Evolutionary conservation across 768 basidiomycete species (phyloP), one percentile per base, ranked within the genome.

Genomic region (Termitomyces sp.): DNA sequence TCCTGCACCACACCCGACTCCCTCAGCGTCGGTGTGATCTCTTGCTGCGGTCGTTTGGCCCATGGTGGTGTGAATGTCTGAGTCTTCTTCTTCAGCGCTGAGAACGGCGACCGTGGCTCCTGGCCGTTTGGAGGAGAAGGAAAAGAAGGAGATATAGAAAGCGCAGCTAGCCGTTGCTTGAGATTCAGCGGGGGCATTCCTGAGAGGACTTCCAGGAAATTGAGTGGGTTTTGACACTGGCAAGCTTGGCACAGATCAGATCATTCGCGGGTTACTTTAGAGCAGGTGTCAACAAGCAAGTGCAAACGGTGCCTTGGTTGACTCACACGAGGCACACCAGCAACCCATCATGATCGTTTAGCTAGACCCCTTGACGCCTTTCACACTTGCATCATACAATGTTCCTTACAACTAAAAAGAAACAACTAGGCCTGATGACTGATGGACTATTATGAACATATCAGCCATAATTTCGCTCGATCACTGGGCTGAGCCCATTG

Each of bases 111-210:
- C 8, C 61, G 60, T n/a, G 54, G 51, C 59, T 73, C 64, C 58
- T 65, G 60, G 57, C 58, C 56, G 54, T 67, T 57, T 5, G 73
- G 68, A 9, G 77, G 66, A 0, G 78, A 72, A 0, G 81, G 78
- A n/a, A 77, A 74, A 1, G 82, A 75, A 64, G 5, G 82, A 75
- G 3, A 51, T 6, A 80, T 68, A 10, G 85, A 81, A 30, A 89
- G 76, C 0, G 85, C 81, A 17, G 85, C 80, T 7, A 89, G 78
- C 57, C 82, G 72, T 64, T 89, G 86, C 70, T 86, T 89, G 57
- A 89, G 75, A 49, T 70, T 83, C 21, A 80, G 66, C 30, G 71
- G 60, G 57, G 69, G 69, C 64, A 67, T 64, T 33, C 28, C 23
- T 65, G 42, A 74, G 30, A 17, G n/a, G 19, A 45, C 21, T 56